Evolutionary conservation across 2,329 filamentous ascomycete genomes (phyloP).

Genomic region (Fusarium sarcochroum): DNA sequence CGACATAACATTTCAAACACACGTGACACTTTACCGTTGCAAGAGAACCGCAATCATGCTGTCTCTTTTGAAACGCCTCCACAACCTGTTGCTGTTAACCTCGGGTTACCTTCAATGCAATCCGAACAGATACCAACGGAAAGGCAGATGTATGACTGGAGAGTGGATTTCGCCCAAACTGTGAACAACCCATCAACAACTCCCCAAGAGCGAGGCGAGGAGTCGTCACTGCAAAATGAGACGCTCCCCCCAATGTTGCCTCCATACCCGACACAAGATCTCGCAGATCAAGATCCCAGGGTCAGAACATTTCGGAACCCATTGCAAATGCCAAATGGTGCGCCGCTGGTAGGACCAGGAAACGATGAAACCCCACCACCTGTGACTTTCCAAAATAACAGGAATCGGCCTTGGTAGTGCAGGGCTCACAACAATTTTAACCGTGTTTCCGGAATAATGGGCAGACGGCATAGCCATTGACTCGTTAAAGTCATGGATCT

Average conservation of each 20-base stretch:
- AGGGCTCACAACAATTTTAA: neutral
- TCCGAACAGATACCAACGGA: slow-evolving; percentile 14
- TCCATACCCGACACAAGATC: slow-evolving; percentile 20
- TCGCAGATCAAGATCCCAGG: slow-evolving; percentile 7
- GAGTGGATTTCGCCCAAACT: neutral
- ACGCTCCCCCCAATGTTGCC: slow-evolving; percentile 32
- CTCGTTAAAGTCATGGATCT: slow-evolving; percentile 17
- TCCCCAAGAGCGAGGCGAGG: slow-evolving; percentile 7
- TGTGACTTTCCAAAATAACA: slow-evolving; percentile 18
- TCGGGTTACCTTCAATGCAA: slow-evolving; percentile 22
- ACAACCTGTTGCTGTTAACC: slow-evolving; percentile 9
- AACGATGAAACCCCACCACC: slow-evolving; percentile 21
- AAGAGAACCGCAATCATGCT: slow-evolving; percentile 15
- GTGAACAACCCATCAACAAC: slow-evolving; percentile 3
- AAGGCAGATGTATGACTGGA: slow-evolving; percentile 21
- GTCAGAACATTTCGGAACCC: slow-evolving; percentile 26
- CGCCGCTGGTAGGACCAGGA: slow-evolving; percentile 10
- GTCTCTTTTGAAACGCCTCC: slow-evolving; percentile 4
- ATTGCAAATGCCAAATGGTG: slow-evolving; percentile 21
- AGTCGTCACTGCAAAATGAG: slow-evolving; percentile 11
- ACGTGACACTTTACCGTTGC: slow-evolving; percentile 6
- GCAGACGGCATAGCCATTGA: neutral
- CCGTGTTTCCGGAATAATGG: neutral
- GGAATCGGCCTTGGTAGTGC: slow-evolving; percentile 35
- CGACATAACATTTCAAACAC: slow-evolving; percentile 41